Base-by-base conservation (phyloP, 2,329 filamentous ascomycete species). In the Penicillium griseofulvum region DNA sequence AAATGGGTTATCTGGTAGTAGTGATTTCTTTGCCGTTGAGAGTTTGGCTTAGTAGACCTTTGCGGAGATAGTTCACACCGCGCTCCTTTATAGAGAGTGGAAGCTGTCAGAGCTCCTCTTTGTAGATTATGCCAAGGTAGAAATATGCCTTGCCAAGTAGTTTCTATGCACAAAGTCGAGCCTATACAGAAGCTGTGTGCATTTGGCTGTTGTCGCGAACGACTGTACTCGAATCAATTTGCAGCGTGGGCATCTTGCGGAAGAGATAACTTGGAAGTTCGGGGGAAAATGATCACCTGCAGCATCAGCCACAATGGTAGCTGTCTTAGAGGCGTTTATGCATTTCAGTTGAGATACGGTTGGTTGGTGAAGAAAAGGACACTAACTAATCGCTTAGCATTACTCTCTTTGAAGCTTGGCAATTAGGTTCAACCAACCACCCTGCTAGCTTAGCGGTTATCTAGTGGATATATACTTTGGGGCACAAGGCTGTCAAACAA, bases 361-460 rank as follows among this genome's bases (percentile, higher is more conserved):
- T 50, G 39, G 46, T 10, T 17, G 3, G 12, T 42, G 17, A 11
- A 26, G n/a, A 12, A 12, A 28, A 17, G 14, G 26, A n/a, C 19
- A n/a, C 33, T 12, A 29, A 4, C 33, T 33, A 22, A 51, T 54
- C 52, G 52, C 52, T 54, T 54, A 51, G 39, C 28, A 51, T 54
- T 45, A 44, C 52, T 39, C 19, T 14, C 19, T 51, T 54, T 14
- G 41, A 51, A 34, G 52, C 52, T 54, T 54, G 52, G 52, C 52
- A 45, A 41, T 42, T 9, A 31, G 29, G 5, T 9, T 11, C 24
- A 34, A 7, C 45, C 45, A 54, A 54, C 39, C 26, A 44, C 33
- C 16, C 28, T 33, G 33, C 19, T 5, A 5, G 24, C 4, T 44
- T 33, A 41, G 26, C 39, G 33, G 26, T 17, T 17, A 36, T 26